Percentiles rank a stretch among this genome's conserved stretches.
Conservation (phyloP, 2,329 filamentous ascomycete genomes). For the Penicillium sp. region DNA sequence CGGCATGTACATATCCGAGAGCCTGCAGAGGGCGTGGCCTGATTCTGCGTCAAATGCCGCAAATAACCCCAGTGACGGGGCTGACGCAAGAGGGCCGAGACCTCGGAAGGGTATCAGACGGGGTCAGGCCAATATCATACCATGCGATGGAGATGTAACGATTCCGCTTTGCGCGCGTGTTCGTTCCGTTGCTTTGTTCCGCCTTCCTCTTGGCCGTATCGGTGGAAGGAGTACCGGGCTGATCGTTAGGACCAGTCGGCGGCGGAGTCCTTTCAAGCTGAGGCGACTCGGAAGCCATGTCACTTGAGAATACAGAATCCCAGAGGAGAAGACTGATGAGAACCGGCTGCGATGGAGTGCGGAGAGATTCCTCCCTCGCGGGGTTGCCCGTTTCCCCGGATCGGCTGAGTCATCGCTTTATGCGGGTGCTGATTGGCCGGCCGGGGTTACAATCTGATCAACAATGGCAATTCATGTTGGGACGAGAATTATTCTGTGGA, state of each 20-base stretch:
- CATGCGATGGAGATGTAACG: constrained; percentile 71
- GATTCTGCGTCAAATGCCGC: constrained; percentile 4
- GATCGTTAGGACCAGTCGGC: constrained; percentile 28
- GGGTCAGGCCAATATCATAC: constrained; percentile 46
- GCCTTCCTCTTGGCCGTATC: constrained; percentile 47
- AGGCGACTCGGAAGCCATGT: constrained; percentile 42
- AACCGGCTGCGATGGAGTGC: constrained; percentile 31
- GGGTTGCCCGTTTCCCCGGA: constrained; percentile 40
- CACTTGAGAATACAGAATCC: constrained; percentile 4
- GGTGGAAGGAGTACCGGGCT: constrained; percentile 24
- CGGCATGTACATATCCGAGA: background rate
- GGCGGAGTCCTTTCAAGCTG: constrained; percentile 32
- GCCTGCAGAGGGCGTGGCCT: constrained; percentile 5
- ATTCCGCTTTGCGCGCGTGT: constrained; percentile 65
- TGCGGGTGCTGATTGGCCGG: constrained; percentile 12
- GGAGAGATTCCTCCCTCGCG: constrained; percentile 41
- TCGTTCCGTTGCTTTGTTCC: constrained; percentile 50
- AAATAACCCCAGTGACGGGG: background rate
- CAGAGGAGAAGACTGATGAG: constrained; percentile 10
- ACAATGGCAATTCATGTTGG: too few species aligned
- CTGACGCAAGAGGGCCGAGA: background rate
- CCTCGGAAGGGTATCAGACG: constrained; percentile 8
- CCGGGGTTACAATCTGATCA: background rate
- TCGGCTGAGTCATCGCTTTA: constrained; percentile 29
- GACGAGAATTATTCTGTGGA: too few species aligned